Evolutionary conservation across 129 eudicot genomes (phyloP), one percentile per base, ranked within the genome.

Genomic region (Chrysanthemum lavandulifolium): DNA sequence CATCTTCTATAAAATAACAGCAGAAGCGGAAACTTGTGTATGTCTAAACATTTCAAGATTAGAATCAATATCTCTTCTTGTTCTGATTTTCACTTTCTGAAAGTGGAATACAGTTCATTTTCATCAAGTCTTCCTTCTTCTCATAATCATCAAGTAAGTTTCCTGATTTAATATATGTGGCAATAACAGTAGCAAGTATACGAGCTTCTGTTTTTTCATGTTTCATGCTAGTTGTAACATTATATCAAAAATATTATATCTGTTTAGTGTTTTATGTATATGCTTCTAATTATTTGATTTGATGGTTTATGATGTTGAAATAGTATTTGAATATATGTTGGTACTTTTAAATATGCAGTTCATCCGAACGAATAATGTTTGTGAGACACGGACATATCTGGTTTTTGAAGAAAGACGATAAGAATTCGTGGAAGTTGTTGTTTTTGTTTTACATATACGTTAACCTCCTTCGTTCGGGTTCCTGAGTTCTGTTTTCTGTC

Each of bases 331-430:
- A 21, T 74, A 43, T 59, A 62, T 51, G 52, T 75, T 54, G 49
- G 3, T 73, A 31, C 36, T 61, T 82, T 55, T 83, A 62, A 74
- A 53, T 72, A 1, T 72, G 82, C 82, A 78, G 91, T 79, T 82
- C 43, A 63, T 47, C 48, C 11, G 61, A 71, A 76, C 74, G 68
- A 76, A 80, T 45, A 51, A 85, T 88, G 87, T 79, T 73, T 81
- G 85, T 74, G 78, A 65, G 72, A 67, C 85, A 72, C 62, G 81
- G 81, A 51, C 67, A 68, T 71, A 78, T 78, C 68, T 80, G 83
- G 79, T 76, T 82, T 78, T 71, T 84, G 83, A 76, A 79, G 80
- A 74, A 84, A 43, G 85, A 76, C 72, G 86, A 85, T 77, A 83
- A 65, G 68, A 80, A 73, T 47, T 80, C 85, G 47, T 81, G 84